A percentile compares a stretch with the other conserved stretches of the same genome.
Evolutionary conservation across 2,329 filamentous ascomycete genomes (phyloP).

Genomic region (Tolypocladium amazonense): DNA sequence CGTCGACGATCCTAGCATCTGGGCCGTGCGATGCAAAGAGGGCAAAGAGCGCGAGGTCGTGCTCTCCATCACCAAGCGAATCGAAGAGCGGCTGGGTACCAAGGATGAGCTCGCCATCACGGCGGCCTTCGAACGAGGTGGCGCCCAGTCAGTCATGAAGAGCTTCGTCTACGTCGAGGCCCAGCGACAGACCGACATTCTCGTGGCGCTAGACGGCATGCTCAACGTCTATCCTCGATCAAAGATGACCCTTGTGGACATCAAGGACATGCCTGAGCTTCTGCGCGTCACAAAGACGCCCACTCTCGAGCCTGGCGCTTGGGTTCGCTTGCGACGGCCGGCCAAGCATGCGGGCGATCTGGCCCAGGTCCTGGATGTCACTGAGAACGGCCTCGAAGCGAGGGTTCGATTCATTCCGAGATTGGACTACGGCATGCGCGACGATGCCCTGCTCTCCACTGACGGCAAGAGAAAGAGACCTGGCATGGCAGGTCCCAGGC

Average conservation of each 20-base stretch:
- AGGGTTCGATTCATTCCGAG: constrained; percentile 81
- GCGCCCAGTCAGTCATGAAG: constrained; percentile 69
- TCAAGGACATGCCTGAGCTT: constrained; percentile 97
- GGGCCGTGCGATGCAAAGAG: constrained; percentile 85
- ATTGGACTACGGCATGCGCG: constrained; percentile 81
- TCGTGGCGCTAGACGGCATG: constrained; percentile 72
- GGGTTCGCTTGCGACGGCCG: constrained; percentile 76
- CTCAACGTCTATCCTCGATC: constrained; percentile 82
- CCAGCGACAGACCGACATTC: constrained; percentile 73
- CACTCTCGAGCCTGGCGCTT: constrained; percentile 74
- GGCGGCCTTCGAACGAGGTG: constrained; percentile 82
- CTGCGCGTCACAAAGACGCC: constrained; percentile 81
- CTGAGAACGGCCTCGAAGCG: constrained; percentile 83
- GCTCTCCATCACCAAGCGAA: constrained; percentile 76
- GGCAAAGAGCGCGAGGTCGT: constrained; percentile 93
- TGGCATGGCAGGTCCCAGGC: constrained; percentile 51
- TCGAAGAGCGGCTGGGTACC: constrained; percentile 68
- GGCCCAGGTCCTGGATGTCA: constrained; percentile 84
- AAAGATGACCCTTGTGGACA: constrained; percentile 80
- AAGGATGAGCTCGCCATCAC: constrained; percentile 78
- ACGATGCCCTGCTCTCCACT: constrained; percentile 47
- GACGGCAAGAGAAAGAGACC: constrained; percentile 75
- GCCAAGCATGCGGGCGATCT: constrained; percentile 81
- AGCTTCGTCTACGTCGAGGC: constrained; percentile 96
- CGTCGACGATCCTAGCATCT: constrained; percentile 92